Evolutionary conservation across 768 basidiomycete species (phyloP).

Genomic region (Amanita fuliginea): DNA sequence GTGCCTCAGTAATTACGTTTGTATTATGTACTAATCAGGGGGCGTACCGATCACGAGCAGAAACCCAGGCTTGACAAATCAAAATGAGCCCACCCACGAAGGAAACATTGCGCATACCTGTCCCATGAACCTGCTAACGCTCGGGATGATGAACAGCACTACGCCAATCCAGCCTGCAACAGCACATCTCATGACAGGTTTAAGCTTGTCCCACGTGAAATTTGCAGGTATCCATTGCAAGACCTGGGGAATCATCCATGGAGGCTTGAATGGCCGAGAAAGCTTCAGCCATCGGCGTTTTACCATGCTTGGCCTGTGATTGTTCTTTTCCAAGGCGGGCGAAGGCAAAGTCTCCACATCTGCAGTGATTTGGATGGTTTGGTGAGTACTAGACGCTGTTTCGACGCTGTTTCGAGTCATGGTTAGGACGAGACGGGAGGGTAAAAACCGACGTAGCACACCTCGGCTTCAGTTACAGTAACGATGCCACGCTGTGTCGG

Average conservation of each 20-base stretch:
- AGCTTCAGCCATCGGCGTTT: not conserved
- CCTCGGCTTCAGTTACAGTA: too few species aligned
- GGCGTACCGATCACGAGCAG: slow-evolving; percentile 47
- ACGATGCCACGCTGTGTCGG: too few species aligned
- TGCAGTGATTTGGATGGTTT: not conserved
- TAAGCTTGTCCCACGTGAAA: slow-evolving; percentile 45
- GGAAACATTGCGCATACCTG: slow-evolving; percentile 28
- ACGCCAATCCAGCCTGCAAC: slow-evolving; percentile 50
- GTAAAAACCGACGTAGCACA: too few species aligned
- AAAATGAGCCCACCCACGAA: slow-evolving; percentile 1
- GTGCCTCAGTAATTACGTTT: not conserved
- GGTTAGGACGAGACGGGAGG: too few species aligned
- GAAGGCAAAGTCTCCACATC: not conserved
- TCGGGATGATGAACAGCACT: slow-evolving; percentile 47
- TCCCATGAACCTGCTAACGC: slow-evolving; percentile 38
- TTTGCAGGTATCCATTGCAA: slow-evolving; percentile 50
- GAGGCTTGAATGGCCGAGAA: not conserved
- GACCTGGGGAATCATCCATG: not conserved
- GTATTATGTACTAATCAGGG: not conserved
- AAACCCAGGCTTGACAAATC: slow-evolving; percentile 32
- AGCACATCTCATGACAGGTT: slow-evolving; percentile 54
- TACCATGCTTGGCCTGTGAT: too few species aligned
- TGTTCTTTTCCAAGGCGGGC: not conserved
- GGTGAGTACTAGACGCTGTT: too few species aligned
- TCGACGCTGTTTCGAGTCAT: too few species aligned